Evolutionary conservation across 2,329 filamentous ascomycete genomes (phyloP).

Genomic region (Ophiocordyceps robertsii): DNA sequence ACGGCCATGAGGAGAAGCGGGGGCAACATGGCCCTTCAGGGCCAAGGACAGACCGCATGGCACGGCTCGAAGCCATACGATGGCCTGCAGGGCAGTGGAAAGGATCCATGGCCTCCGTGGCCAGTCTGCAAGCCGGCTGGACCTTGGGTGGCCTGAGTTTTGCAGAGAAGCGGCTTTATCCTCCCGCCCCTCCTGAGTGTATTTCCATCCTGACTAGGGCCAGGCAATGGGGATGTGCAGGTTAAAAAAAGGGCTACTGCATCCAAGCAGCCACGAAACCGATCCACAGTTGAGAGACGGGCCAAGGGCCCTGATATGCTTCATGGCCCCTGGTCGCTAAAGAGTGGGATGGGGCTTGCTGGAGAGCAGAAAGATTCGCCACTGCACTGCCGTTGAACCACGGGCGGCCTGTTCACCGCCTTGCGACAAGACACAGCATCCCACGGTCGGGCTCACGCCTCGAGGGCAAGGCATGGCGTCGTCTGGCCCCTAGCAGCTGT

Average conservation of each 20-base stretch:
- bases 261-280: not conserved
- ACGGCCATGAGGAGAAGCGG: not conserved
- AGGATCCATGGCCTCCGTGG: too few relatives aligned
- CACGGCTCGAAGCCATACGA: not conserved
- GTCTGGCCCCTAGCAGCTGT: too few relatives aligned
- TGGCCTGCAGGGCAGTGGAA: too few relatives aligned
- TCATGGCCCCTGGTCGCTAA: too few relatives aligned
- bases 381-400: too few relatives aligned
- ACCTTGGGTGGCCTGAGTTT: not conserved
- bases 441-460: too few relatives aligned
- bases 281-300: not conserved
- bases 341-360: too few relatives aligned
- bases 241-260: not conserved
- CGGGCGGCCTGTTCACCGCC: too few relatives aligned
- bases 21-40: not conserved
- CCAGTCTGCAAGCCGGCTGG: too few relatives aligned
- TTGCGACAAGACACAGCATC: too few relatives aligned
- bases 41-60: not conserved
- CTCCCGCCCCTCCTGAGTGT: not conserved
- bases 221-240: not conserved
- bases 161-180: not conserved
- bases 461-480: too few relatives aligned
- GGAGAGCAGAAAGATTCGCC: too few relatives aligned
- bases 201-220: not conserved
- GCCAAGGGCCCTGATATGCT: not conserved